Conservation (phyloP, 306 rosid species). For the Cajanus cajan region DNA sequence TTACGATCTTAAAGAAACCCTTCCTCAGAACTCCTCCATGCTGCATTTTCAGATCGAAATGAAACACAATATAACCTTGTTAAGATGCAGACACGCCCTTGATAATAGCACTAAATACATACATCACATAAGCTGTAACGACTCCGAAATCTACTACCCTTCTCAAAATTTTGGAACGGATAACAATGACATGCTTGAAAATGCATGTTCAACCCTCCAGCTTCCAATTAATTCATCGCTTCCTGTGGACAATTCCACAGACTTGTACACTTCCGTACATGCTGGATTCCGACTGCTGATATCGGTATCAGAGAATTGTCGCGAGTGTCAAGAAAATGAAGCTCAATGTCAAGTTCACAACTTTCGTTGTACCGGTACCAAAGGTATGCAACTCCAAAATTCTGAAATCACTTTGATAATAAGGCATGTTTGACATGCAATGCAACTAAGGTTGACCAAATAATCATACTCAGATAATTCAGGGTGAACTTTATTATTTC, state of each 20-base stretch:
- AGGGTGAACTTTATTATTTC: background rate
- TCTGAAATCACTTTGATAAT: background rate
- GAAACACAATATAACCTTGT: background rate
- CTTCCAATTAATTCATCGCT: background rate
- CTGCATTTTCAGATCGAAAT: background rate
- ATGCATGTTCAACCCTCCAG: background rate
- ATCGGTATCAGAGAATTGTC: background rate
- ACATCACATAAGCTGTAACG: background rate
- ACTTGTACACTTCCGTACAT: background rate
- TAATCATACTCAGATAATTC: background rate
- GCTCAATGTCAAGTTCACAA: background rate
- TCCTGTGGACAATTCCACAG: background rate
- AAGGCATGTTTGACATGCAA: background rate
- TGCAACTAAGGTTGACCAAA: background rate
- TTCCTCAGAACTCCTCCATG: background rate
- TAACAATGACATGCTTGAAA: background rate
- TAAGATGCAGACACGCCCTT: background rate
- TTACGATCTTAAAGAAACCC: background rate
- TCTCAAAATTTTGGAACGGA: background rate
- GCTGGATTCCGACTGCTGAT: background rate
- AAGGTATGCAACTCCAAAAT: background rate
- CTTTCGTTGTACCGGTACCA: background rate
- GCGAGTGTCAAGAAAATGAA: background rate
- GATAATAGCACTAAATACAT: background rate
- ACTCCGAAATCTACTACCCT: background rate